A percentile compares a stretch with the other conserved stretches of the same genome.
Evolutionary conservation across 2,329 filamentous ascomycete species (phyloP).

Genomic region (Drechslerella coelobrocha): DNA sequence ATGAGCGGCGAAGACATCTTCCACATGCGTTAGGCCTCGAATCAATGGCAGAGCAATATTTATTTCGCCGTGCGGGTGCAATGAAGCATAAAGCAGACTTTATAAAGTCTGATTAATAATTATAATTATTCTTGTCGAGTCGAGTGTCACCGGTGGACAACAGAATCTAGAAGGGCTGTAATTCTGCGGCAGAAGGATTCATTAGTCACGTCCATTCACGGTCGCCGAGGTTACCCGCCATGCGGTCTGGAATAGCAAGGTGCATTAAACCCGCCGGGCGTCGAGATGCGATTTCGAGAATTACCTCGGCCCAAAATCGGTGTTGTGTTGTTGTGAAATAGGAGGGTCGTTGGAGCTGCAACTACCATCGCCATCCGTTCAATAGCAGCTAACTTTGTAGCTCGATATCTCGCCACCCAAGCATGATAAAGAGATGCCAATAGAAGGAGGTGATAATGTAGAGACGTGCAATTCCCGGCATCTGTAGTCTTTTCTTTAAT

Average conservation of each 20-base stretch:
- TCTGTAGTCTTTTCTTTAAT: background rate
- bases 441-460: too few relatives aligned
- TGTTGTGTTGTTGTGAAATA: constrained; percentile 18
- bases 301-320: constrained; percentile 44
- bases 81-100: too few relatives aligned
- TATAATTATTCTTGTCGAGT: too few relatives aligned
- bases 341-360: background rate
- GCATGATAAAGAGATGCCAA: too few relatives aligned
- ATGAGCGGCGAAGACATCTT: constrained; percentile 61
- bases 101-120: too few relatives aligned
- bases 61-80: background rate
- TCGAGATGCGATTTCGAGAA: constrained; percentile 1
- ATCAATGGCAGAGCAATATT: constrained; percentile 2
- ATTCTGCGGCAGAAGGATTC: background rate
- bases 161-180: background rate
- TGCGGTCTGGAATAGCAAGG: background rate
- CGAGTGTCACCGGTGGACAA: too few relatives aligned
- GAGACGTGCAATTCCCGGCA: too few relatives aligned
- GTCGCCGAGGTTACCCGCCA: background rate
- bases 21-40: constrained; percentile 10
- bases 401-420: too few relatives aligned
- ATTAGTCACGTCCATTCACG: background rate
- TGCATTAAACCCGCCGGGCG: background rate
- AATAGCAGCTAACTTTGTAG: too few relatives aligned
- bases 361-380: too few relatives aligned